Evolutionary conservation across 768 basidiomycete species (phyloP), one percentile per base, ranked within the genome.

Genomic region (Kwoniella sp.): DNA sequence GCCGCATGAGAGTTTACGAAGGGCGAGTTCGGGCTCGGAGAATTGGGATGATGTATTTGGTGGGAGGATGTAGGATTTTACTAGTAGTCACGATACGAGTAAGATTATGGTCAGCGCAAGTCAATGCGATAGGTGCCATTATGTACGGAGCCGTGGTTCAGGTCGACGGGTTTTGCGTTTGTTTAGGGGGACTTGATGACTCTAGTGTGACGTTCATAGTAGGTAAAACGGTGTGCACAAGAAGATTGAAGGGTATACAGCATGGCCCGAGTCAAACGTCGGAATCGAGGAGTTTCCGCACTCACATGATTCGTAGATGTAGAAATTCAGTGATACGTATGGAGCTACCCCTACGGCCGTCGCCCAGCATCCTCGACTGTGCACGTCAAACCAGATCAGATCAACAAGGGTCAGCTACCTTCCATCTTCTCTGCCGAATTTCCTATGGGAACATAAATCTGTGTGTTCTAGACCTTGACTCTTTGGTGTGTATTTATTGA

Each of bases 251-350:
- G n/a, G n/a, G n/a, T n/a, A n/a, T n/a, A n/a, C n/a, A n/a, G n/a
- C n/a, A n/a, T n/a, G n/a, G n/a, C n/a, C n/a, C n/a, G n/a, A n/a
- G n/a, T n/a, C n/a, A n/a, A n/a, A n/a, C n/a, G n/a, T n/a, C n/a
- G n/a, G n/a, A n/a, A n/a, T n/a, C n/a, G n/a, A n/a, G n/a, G n/a
- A n/a, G n/a, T n/a, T n/a, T n/a, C n/a, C n/a, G n/a, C n/a, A 88
- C 87, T 58, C 89, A 85, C 76, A 91, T 76, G 88, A 84, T 79
- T 98, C 95, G 74, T 97, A 97, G 27, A 91, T 83, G n/a, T 92
- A 90, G 79, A 96, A 96, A 79, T 96, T 96, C 78, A 94, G 88
- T 13, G 91, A 77, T 3, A 78, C 77, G 67, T 83, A 83, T 2
- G 94, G 94, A 17, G 93, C 93, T 44, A 96, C 91, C 2, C 94